Percentiles rank a stretch among this genome's conserved stretches.
Conservation (phyloP, 768 basidiomycete species). For the Saitozyma podzolica region DNA sequence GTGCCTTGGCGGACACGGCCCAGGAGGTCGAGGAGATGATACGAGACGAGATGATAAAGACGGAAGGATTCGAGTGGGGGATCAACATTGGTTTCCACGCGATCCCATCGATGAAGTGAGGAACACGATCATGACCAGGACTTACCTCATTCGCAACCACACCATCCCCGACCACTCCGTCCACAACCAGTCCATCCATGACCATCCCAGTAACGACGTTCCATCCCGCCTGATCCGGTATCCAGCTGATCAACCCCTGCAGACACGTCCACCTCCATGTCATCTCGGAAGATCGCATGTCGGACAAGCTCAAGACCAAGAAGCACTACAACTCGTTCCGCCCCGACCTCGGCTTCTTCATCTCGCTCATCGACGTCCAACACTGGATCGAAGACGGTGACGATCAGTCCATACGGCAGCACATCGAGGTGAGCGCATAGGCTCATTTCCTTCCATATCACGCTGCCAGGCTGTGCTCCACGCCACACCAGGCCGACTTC, state of each 20-base stretch:
- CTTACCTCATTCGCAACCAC: not conserved
- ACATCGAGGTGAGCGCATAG: conserved; percentile 41
- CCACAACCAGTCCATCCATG: no score
- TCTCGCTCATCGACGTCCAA: conserved; percentile 73
- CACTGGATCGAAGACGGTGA: conserved; percentile 59
- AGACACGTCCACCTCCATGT: conserved; percentile 68
- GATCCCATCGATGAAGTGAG: conserved; percentile 80
- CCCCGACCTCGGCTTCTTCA: conserved; percentile 78
- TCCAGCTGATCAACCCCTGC: not conserved
- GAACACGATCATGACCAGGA: conserved; percentile 16
- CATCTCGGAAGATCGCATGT: conserved; percentile 73
- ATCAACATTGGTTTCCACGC: conserved; percentile 84
- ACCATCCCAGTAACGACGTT: not conserved
- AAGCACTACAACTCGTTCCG: conserved; percentile 91
- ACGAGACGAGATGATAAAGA: conserved; percentile 72
- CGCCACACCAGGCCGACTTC: no score
- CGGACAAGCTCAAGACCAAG: conserved; percentile 73
- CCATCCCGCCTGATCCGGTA: not conserved
- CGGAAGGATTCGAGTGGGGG: conserved; percentile 51
- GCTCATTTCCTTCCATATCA: not conserved
- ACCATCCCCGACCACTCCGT: no score
- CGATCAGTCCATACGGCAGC: conserved; percentile 20
- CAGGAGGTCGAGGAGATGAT: conserved; percentile 63
- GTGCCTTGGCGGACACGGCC: conserved; percentile 62
- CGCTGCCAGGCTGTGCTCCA: not conserved